Evolutionary conservation across 148 eudicot genomes (phyloP), one percentile per base, ranked within the genome.

Genomic region (Selenicereus undatus): DNA sequence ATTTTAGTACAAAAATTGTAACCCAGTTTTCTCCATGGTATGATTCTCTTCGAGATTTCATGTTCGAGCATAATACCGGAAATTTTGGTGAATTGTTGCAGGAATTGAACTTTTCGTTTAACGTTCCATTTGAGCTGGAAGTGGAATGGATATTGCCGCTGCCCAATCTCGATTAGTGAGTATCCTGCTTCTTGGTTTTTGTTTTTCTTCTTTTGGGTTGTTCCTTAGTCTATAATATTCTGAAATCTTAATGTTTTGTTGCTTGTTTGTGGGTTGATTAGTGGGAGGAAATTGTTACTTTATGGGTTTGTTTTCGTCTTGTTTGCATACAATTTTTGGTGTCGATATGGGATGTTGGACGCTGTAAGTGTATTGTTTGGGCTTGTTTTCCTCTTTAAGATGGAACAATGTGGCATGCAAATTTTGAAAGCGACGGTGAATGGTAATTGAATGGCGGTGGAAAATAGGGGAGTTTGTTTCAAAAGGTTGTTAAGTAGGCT

Each of bases 161-260:
- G 42, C 8, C 7, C 83, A 45, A 76, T 76, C 83, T 76, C 80
- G 80, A 66, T 14, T 70, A 9, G 83, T 81, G 75, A 69, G 79
- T 80, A 12, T 56, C n/a, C 65, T 52, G 24, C 54, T 11, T 32
- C 11, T 71, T 30, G 13, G 30, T 74, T 58, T 21, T n/a, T 36
- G 24, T 72, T 58, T 52, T 72, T 20, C 36, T 54, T 36, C 39
- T 29, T 13, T 36, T 14, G 58, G 24, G 4, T 50, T 21, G 17
- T 5, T 73, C 2, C 20, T 48, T 30, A 51, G 18, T 68, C 14
- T 22, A 12, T 78, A 11, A 26, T 65, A 0, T 65, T 0, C 21
- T 79, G 65, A 6, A 45, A 72, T 10, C 14, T 66, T 26, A 12
- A 24, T 80, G 76, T 2, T 69, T 48, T 24, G 26, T 80, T 58